Evolutionary conservation across 495 filamentous ascomycete genomes (phyloP).

Genomic region (Darksidea phi): DNA sequence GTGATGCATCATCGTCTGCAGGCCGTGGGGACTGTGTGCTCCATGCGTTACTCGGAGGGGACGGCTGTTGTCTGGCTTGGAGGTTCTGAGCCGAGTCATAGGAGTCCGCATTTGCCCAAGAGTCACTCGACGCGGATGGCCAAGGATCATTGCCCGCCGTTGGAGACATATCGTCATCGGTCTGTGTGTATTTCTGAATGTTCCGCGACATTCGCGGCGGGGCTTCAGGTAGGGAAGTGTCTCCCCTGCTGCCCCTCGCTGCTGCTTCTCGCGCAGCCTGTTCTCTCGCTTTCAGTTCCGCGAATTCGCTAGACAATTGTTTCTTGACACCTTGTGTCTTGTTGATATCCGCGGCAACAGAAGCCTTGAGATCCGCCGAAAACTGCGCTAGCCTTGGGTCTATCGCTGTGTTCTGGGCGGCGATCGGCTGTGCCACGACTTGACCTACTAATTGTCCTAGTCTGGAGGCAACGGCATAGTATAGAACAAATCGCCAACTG

Average conservation of each 20-base stretch:
- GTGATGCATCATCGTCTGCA: slow-evolving; percentile 16
- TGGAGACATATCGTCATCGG: slow-evolving; percentile 28
- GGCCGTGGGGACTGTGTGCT: slow-evolving; percentile 5
- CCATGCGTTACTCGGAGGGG: not conserved
- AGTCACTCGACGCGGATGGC: not conserved
- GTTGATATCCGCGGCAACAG: not conserved
- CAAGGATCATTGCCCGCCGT: slow-evolving; percentile 23
- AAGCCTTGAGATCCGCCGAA: slow-evolving; percentile 14
- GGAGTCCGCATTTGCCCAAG: slow-evolving; percentile 4
- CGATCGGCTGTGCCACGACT: slow-evolving; percentile 1
- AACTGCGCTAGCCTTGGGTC: slow-evolving; percentile 24
- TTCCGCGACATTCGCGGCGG: not conserved
- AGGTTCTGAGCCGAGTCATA: not conserved
- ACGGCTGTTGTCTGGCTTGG: not conserved
- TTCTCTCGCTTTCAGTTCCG: not conserved
- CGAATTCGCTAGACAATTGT: not conserved
- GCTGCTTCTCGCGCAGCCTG: not conserved
- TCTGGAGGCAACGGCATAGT: slow-evolving; percentile 1
- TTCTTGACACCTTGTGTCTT: not conserved
- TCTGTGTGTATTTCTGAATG: not conserved
- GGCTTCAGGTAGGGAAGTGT: not conserved
- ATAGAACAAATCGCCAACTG: slow-evolving; percentile 9
- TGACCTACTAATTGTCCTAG: slow-evolving; percentile 20
- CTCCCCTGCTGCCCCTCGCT: not conserved
- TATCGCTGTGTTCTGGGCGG: slow-evolving; percentile 1